Base-by-base conservation (phyloP, 352 stramenopile genomes). In the Phytophthora melonis region DNA sequence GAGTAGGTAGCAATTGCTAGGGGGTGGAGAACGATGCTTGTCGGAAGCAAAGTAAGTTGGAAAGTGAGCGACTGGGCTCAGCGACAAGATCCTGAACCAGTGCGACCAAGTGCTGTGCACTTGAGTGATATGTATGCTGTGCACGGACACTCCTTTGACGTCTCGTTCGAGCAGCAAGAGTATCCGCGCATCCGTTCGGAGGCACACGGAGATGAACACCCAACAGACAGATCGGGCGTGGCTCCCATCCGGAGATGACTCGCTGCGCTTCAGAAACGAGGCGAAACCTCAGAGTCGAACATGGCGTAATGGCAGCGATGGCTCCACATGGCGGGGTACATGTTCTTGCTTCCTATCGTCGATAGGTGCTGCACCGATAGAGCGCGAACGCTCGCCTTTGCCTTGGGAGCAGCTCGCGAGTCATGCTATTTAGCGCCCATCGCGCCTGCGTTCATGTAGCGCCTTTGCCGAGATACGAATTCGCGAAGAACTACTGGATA, bases 41-140 rank as follows among this genome's bases (percentile, higher is more conserved):
- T 60, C 23, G 43, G 54, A 69, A 70, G 58, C 67, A 72, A 76
- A 59, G 72, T 74, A 58, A 75, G 72, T 79, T 75, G 66, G 53
- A 66, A 66, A 79, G 60, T 79, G 72, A 70, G 54, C 19, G 16
- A 34, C 6, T 66, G 32, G 19, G n/a, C 4, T 13, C 41, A 16
- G 18, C n/a, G 25, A 19, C 21, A 45, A 59, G 34, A 43, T 57
- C 41, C 72, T 52, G 69, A 59, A 68, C 62, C 36, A 68, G 63
- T 39, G 63, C 41, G 43, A 63, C 36, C 45, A 61, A 47, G 34
- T 34, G 52, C 23, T 3, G 25, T 16, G 56, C 58, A 25, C 23
- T 25, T 25, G 1, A 25, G 23, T 25, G 23, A 25, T 25, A 25
- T 74, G 49, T 25, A 25, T 74, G 49, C 23, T 19, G 54, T 60